phyloP scores from a whole-genome alignment of 768 basidiomycete species.

The Russula brevipes region DNA sequence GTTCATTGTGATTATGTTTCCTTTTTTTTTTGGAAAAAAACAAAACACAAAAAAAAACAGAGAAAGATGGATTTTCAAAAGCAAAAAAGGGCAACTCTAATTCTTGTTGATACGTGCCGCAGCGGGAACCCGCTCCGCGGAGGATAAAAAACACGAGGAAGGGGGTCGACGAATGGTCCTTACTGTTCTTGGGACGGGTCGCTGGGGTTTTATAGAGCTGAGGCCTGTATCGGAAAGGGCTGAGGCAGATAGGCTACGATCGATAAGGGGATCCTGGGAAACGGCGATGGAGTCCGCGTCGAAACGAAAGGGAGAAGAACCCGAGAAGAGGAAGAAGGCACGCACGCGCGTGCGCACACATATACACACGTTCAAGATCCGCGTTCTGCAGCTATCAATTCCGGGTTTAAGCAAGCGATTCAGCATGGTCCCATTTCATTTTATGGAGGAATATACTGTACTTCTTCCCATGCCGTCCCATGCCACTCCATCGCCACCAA shows the following conservation, averaged over 20 bases:
- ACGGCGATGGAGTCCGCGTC: background rate
- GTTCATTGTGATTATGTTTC: no score
- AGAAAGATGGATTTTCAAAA: no score
- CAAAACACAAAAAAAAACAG: no score
- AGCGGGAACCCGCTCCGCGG: background rate
- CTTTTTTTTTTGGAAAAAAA: no score
- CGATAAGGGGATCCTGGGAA: background rate
- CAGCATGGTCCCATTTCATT: no score
- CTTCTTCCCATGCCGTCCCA: no score
- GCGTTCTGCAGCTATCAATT: no score
- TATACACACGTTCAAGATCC: slow-evolving; percentile 8
- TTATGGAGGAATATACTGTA: no score
- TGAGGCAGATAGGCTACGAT: slow-evolving; percentile 17
- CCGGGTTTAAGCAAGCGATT: no score
- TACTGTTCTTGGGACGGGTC: slow-evolving; percentile 11
- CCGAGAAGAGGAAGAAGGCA: background rate
- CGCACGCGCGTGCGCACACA: background rate
- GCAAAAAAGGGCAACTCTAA: no score
- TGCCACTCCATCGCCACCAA: no score
- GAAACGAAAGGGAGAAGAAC: background rate
- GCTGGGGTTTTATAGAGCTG: slow-evolving; percentile 1
- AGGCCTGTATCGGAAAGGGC: slow-evolving; percentile 4
- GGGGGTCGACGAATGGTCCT: background rate
- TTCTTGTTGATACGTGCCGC: background rate
- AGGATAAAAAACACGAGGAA: background rate